Evolutionary conservation across 2,329 filamentous ascomycete species (phyloP).

Genomic region (Exophiala aquamarina): DNA sequence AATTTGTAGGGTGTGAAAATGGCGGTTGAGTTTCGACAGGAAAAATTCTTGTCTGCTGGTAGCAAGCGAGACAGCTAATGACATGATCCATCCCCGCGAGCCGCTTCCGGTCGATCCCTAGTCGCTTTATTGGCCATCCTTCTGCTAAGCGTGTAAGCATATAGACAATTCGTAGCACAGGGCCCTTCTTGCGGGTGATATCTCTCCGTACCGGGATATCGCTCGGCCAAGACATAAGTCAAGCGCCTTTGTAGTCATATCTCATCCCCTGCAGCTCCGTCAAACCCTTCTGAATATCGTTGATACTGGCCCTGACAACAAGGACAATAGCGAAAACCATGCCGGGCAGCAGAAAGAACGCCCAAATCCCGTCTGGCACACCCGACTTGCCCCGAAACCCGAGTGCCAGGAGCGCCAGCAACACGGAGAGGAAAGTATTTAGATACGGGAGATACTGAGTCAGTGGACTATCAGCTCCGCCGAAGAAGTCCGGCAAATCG

Average conservation of each 20-base stretch:
- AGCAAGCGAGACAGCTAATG: no score
- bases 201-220: no score
- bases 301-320: constrained; percentile 24
- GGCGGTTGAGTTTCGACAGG: no score
- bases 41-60: no score
- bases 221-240: background rate
- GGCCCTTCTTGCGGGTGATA: no score
- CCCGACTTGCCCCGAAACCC: constrained; percentile 12
- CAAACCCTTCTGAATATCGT: constrained; percentile 24
- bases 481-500: background rate
- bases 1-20: no score
- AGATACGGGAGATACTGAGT: constrained; percentile 20
- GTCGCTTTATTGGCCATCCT: no score
- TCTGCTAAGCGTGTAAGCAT: no score
- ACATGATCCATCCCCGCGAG: no score
- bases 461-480: constrained; percentile 18
- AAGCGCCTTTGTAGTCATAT: constrained; percentile 30
- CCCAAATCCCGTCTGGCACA: constrained; percentile 24
- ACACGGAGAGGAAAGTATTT: constrained; percentile 18
- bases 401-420: constrained; percentile 18
- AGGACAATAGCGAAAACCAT: constrained; percentile 22
- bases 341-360: constrained; percentile 26
- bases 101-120: no score
- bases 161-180: no score
- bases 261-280: constrained; percentile 24